Percentiles rank a stretch among this genome's conserved stretches.
Evolutionary conservation across 2,329 filamentous ascomycete species (phyloP).

Genomic region (Bipolaris zeicola): DNA sequence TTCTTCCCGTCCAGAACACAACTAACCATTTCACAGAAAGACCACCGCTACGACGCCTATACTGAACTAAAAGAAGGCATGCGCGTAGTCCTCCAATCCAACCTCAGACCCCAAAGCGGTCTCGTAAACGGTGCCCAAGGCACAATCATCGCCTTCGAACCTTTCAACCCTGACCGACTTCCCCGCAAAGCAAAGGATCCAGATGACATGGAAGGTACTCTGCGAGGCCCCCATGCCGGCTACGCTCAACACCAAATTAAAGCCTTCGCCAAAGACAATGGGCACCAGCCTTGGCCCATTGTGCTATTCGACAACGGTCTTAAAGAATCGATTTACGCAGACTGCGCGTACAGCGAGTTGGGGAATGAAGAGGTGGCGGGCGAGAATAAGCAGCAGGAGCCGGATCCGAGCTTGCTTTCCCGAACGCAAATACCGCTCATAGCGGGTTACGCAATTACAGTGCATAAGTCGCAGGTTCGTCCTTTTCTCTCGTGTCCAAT

Average conservation of each 20-base stretch:
- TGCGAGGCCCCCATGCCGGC: conserved; percentile 49
- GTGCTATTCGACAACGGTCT: conserved; percentile 60
- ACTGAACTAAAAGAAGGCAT: conserved; percentile 58
- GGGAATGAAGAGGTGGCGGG: conserved; percentile 45
- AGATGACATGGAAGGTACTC: conserved; percentile 6
- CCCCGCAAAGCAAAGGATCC: conserved; percentile 25
- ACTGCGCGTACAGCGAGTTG: conserved; percentile 57
- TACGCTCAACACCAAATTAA: conserved; percentile 48
- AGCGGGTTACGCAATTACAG: conserved; percentile 66
- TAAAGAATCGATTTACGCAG: conserved; percentile 56
- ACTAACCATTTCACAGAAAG: conserved; percentile 23
- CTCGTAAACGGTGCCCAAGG: conserved; percentile 48
- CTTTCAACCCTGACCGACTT: conserved; percentile 36
- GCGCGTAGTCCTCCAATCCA: conserved; percentile 60
- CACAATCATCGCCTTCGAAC: conserved; percentile 46
- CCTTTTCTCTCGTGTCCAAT: not conserved
- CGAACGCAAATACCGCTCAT: conserved; percentile 67
- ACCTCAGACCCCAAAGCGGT: conserved; percentile 48
- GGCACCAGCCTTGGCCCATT: conserved; percentile 54
- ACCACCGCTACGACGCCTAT: conserved; percentile 55
- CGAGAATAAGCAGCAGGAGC: not conserved
- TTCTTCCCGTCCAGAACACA: no score
- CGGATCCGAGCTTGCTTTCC: conserved; percentile 52
- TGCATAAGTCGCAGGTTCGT: conserved; percentile 60
- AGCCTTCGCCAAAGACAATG: conserved; percentile 46